Percentiles rank a stretch among this genome's conserved stretches.
Evolutionary conservation across 345 rosid genomes (phyloP).

Genomic region (rapeseed (Brassica napus)): Da-Ae NC_063441.1:1832001-1832500

Average conservation of each 20-base stretch:
- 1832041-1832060: too few relatives aligned
- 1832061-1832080: not conserved
- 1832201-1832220: slow-evolving; percentile 7
- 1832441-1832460: slow-evolving; percentile 29
- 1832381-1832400: slow-evolving; percentile 24
- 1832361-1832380: slow-evolving; percentile 6
- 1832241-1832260: slow-evolving; percentile 1
- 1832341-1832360: slow-evolving; percentile 5
- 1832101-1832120: not conserved
- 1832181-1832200: slow-evolving; percentile 23
- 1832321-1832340: slow-evolving; percentile 16
- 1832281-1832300: slow-evolving; percentile 15
- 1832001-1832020: too few relatives aligned
- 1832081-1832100: not conserved
- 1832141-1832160: slow-evolving; percentile 7
- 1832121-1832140: slow-evolving; percentile 10
- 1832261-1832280: slow-evolving; percentile 4
- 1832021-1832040: too few relatives aligned
- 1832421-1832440: slow-evolving; percentile 40
- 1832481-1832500: slow-evolving; percentile 45
- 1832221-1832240: slow-evolving; percentile 4
- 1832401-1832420: not conserved
- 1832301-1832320: slow-evolving; percentile 21
- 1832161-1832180: not conserved
- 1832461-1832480: slow-evolving; percentile 45